Evolutionary conservation across 108 stramenopile species (phyloP), one percentile per base, ranked within the genome.

Genomic region (Cyclotella choctawhatcheeana): DNA sequence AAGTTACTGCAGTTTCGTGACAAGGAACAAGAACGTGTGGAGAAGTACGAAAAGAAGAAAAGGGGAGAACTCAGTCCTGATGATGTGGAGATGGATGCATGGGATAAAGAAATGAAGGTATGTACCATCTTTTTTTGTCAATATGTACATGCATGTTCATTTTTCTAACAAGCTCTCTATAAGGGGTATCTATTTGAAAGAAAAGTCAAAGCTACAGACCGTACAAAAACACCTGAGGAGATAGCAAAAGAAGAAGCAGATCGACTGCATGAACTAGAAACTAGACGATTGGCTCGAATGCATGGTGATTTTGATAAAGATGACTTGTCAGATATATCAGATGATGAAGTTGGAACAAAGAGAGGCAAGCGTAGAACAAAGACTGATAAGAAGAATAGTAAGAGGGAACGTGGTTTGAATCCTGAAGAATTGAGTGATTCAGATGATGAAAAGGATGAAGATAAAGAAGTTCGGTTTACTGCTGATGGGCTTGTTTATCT

Each of bases 211-310:
- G 97, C 98, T 8, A 93, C 93, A 3, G 97, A 97, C 66, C 88
- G 98, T 26, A 96, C 96, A 1, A 96, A 97, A 85, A 97, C 96
- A 14, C 83, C 89, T 16, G 96, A 98, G 76, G 98, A 98, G 67
- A 85, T 96, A 25, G 97, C 96, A 70, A 91, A 92, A 77, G 95
- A 91, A 74, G 94, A 96, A 80, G 90, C 91, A 17, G 93, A 96
- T 21, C 72, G 84, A 51, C 71, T 98, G 54, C 90, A 97, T 14
- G 83, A 93, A 73, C 61, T 97, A 35, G 98, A 98, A 81, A 92
- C 94, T 18, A 76, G 84, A 27, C 82, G 98, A 12, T 40, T 97
- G 67, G 90, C 90, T 29, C 82, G 98, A 26, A 98, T 98, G 98
- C 83, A 81, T 73, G 94, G 93, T 16, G 95, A 97, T 52, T 93